Evolutionary conservation across 1,284 basidiomycete genomes (phyloP), one percentile per base, ranked within the genome.

Genomic region (Exsudoporus floridanus): DNA sequence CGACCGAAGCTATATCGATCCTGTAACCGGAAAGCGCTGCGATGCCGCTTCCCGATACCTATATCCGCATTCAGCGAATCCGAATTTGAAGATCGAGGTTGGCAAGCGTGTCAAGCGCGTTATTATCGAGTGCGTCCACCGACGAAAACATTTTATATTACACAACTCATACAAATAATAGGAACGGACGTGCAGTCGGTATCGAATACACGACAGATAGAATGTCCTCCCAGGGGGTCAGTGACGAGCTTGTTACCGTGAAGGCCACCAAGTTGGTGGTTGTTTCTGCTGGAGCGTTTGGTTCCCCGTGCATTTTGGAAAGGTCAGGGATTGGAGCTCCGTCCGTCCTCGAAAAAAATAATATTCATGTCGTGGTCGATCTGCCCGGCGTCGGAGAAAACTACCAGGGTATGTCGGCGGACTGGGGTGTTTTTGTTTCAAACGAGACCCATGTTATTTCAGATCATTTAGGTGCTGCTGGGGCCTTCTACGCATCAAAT

Each of bases 31-130:
- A 28, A 76, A 60, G 43, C 79, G 84, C 10, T 84, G 78, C 0
- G 83, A 86, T 59, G 62, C 77, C 4, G 76, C 85, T 2, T 82
- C 84, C 56, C 53, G 75, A 56, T 84, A 79, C 55, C 66, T 86
- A 14, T 86, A 86, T 60, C 78, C 78, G 35, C 74, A 80, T 47
- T 54, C 63, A 2, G 57, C 66, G 18, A 75, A 74, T 49, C 66
- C 70, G 23, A 80, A 79, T 45, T 52, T 82, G 9, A 62, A 63
- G 6, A 70, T 82, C n/a, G 28, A 73, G 5, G 65, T 63, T 9
- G 69, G 71, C 7, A 74, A 71, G 43, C 70, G 74, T 2, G 79
- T 80, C 13, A 72, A 74, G 14, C 73, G 75, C 1, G 71, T 81
- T 33, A 57, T 82, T n/a, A 73, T 82, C 49, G 73, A 82, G 80